A percentile compares a stretch with the other conserved stretches of the same genome.
Evolutionary conservation across 2,329 filamentous ascomycete genomes (phyloP).

Genomic region (Penicillium sp.): DNA sequence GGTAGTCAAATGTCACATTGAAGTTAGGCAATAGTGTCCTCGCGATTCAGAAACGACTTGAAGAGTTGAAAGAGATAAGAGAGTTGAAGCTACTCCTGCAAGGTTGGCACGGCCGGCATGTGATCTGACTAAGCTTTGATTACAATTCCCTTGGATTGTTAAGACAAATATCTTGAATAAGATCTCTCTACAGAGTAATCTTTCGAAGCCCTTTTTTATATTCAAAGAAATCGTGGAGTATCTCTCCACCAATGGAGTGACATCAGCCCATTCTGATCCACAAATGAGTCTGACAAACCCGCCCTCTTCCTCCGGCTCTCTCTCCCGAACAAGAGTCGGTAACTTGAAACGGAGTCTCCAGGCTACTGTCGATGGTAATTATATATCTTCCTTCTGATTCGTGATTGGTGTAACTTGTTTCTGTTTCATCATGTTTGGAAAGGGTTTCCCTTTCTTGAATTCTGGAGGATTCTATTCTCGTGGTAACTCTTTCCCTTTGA

Average conservation of each 20-base stretch:
- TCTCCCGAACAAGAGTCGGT: constrained; percentile 38
- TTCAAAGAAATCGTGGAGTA: neutral
- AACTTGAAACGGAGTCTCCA: constrained; percentile 45
- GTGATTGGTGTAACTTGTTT: constrained; percentile 1
- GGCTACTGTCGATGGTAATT: constrained; percentile 48
- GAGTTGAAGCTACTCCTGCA: neutral
- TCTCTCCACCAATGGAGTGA: constrained; percentile 11
- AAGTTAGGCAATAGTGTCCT: neutral
- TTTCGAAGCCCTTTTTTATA: neutral
- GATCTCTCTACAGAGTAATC: neutral
- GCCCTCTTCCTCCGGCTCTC: constrained; percentile 40
- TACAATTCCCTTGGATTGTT: neutral
- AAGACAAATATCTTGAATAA: neutral
- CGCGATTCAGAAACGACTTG: neutral
- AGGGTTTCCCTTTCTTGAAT: constrained; percentile 39
- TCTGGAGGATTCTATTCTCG: constrained; percentile 42
- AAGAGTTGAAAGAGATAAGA: neutral
- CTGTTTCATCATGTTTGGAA: constrained; percentile 39
- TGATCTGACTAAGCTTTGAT: constrained; percentile 10
- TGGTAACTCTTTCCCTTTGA: constrained; percentile 35
- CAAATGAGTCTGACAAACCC: constrained; percentile 46
- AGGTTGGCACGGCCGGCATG: neutral
- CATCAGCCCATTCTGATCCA: constrained; percentile 1
- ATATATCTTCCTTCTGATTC: constrained; percentile 15
- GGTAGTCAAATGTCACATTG: neutral